These are phyloP conservation scores for Bombardia bombarda DNA, from an alignment of 495 filamentous ascomycete species.

Conservation along the genomic window DNA sequence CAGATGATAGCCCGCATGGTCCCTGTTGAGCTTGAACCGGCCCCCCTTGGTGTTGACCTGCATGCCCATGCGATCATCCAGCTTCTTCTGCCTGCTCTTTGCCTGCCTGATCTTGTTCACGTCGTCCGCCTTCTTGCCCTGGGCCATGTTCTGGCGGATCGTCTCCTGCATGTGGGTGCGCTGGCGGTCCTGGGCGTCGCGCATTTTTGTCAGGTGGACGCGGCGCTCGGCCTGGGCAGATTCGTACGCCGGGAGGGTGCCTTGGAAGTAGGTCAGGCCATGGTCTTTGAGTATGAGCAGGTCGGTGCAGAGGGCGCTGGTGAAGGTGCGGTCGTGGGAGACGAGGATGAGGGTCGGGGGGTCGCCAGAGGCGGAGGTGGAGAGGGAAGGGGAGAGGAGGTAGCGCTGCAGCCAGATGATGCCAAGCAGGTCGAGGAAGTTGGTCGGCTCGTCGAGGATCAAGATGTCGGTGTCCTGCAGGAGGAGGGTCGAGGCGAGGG, in stretches of 20 bases:
- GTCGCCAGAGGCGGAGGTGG: constrained; percentile 29
- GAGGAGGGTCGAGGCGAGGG: constrained; percentile 59
- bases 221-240: constrained; percentile 55
- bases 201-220: constrained; percentile 60
- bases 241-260: constrained; percentile 63
- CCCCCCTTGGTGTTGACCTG: constrained; percentile 61
- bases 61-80: constrained; percentile 71
- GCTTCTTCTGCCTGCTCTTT: constrained; percentile 68
- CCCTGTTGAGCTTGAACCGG: constrained; percentile 71
- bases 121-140: constrained; percentile 64
- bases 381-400: constrained; percentile 44
- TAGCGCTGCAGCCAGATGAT: constrained; percentile 76
- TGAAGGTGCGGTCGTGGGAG: constrained; percentile 73
- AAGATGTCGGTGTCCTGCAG: constrained; percentile 67
- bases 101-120: constrained; percentile 74
- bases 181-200: constrained; percentile 70
- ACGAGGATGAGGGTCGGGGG: constrained; percentile 59
- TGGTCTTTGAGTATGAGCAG: constrained; percentile 67
- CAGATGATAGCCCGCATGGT: constrained; percentile 53
- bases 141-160: constrained; percentile 59
- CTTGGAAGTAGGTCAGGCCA: constrained; percentile 58
- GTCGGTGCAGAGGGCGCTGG: constrained; percentile 63
- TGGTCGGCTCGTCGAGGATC: constrained; percentile 82
- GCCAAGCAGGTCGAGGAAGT: constrained; percentile 73
- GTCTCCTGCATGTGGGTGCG: constrained; percentile 68